Evolutionary conservation across 2,329 filamentous ascomycete species (phyloP).

Genomic region (Venturia effusa): DNA sequence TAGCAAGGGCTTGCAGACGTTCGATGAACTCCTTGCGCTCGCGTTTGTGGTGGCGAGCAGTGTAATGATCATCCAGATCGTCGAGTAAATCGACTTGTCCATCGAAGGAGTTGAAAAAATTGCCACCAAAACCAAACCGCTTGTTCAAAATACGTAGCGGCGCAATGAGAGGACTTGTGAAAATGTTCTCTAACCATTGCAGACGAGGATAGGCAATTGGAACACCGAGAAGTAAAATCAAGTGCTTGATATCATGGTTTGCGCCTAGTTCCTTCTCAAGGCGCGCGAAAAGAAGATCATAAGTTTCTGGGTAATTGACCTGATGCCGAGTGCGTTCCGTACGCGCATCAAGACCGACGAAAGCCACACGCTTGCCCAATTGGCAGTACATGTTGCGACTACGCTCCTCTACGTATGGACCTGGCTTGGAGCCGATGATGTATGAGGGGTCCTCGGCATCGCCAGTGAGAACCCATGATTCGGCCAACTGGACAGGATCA

Average conservation of each 20-base stretch:
- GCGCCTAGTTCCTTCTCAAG: conserved; percentile 41
- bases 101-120: conserved; percentile 88
- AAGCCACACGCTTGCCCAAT: conserved; percentile 53
- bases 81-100: conserved; percentile 58
- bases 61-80: conserved; percentile 66
- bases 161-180: conserved; percentile 75
- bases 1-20: conserved; percentile 48
- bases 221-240: conserved; percentile 54
- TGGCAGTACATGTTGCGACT: conserved; percentile 53
- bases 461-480: conserved; percentile 58
- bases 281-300: conserved; percentile 49
- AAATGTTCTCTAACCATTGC: conserved; percentile 93
- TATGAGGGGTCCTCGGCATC: conserved; percentile 57
- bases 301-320: conserved; percentile 69
- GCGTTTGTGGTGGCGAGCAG: conserved; percentile 78
- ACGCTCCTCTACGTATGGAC: conserved; percentile 52
- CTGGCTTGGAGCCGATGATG: conserved; percentile 65
- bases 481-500: conserved; percentile 61
- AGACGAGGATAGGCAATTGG: conserved; percentile 65
- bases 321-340: conserved; percentile 81
- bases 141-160: conserved; percentile 85
- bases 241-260: conserved; percentile 49
- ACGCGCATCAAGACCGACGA: conserved; percentile 48
- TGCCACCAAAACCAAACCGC: conserved; percentile 75
- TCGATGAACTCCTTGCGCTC: conserved; percentile 68